phyloP scores from a whole-genome alignment of 2,329 filamentous ascomycete genomes.

The Hansfordia pulvinata region DNA sequence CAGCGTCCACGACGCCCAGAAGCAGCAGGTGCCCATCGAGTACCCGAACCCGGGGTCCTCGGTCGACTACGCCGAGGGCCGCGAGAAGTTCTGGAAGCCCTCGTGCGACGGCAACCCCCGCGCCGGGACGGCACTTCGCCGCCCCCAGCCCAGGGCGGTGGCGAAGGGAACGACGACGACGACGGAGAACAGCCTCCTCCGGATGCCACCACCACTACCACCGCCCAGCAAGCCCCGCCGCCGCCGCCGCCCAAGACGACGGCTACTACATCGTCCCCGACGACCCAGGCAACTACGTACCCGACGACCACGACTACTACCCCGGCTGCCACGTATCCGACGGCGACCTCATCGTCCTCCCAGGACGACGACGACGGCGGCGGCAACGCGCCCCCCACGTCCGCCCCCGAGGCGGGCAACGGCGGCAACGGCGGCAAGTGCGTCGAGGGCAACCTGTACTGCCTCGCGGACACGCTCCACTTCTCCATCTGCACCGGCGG shows the following conservation, averaged over 20 bases:
- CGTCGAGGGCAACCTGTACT: conserved; percentile 11
- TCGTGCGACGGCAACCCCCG: conserved; percentile 17
- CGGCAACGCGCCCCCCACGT: neutral
- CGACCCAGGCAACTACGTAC: no score
- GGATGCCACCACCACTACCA: no score
- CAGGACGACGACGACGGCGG: neutral
- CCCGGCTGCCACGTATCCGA: no score
- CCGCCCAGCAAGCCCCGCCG: no score
- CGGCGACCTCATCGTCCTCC: neutral
- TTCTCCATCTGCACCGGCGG: conserved; percentile 13
- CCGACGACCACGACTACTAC: no score
- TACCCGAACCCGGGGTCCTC: conserved; percentile 51
- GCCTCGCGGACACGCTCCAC: conserved; percentile 9
- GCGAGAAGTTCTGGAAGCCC: conserved; percentile 16
- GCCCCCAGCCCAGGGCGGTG: no score
- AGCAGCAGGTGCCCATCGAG: conserved; percentile 25
- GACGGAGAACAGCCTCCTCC: no score
- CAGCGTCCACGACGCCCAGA: conserved; percentile 31
- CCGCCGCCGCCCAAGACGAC: no score
- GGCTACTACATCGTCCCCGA: no score
- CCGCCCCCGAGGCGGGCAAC: neutral
- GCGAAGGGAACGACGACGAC: no score
- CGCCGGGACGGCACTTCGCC: no score
- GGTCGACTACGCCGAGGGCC: conserved; percentile 26
- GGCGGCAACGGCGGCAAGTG: conserved; percentile 4